A percentile compares a stretch with the other conserved stretches of the same genome.
These are phyloP conservation scores for Aspergillus mulundensis DNA, from an alignment of 495 filamentous ascomycete genomes.

Conservation along the genomic window DNA sequence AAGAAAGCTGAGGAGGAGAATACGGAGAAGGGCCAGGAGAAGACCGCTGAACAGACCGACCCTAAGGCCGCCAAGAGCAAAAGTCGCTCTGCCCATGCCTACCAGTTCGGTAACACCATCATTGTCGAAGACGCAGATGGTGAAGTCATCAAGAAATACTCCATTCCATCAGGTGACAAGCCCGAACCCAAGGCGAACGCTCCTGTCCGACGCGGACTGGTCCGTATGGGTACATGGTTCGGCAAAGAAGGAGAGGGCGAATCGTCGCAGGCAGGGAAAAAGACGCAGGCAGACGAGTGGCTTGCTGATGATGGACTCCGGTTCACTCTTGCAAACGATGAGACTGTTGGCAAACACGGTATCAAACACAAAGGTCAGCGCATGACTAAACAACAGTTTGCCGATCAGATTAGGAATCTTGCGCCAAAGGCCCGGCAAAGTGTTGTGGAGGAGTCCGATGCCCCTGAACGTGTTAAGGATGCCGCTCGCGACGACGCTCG, in stretches of 20 bases:
- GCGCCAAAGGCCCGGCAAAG: conserved; percentile 72
- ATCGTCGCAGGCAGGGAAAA: conserved; percentile 31
- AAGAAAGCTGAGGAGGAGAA: conserved; percentile 14
- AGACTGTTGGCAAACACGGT: conserved; percentile 28
- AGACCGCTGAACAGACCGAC: conserved; percentile 16
- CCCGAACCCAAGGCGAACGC: conserved; percentile 25
- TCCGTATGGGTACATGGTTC: conserved; percentile 61
- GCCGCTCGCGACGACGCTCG: conserved; percentile 45
- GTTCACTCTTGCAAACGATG: conserved; percentile 65
- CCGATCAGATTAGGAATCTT: conserved; percentile 73
- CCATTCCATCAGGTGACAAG: conserved; percentile 56
- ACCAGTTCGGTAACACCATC: conserved; percentile 93
- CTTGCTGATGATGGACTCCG: conserved; percentile 74
- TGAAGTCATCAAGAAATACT: conserved; percentile 95
- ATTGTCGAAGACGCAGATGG: conserved; percentile 98
- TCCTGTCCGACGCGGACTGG: conserved; percentile 47
- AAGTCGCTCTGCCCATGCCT: conserved; percentile 73
- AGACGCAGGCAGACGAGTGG: conserved; percentile 35
- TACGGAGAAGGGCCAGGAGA: conserved; percentile 13
- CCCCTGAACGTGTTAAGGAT: conserved; percentile 55
- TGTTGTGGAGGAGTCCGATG: conserved; percentile 63
- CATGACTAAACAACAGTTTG: conserved; percentile 90
- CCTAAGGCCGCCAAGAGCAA: conserved; percentile 22
- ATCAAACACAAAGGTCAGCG: conserved; percentile 55
- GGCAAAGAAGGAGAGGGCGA: conserved; percentile 51